A percentile compares a stretch with the other conserved stretches of the same genome.
Evolutionary conservation across 2,329 filamentous ascomycete genomes (phyloP).

Genomic region (Macrophomina pseudophaseolina): DNA sequence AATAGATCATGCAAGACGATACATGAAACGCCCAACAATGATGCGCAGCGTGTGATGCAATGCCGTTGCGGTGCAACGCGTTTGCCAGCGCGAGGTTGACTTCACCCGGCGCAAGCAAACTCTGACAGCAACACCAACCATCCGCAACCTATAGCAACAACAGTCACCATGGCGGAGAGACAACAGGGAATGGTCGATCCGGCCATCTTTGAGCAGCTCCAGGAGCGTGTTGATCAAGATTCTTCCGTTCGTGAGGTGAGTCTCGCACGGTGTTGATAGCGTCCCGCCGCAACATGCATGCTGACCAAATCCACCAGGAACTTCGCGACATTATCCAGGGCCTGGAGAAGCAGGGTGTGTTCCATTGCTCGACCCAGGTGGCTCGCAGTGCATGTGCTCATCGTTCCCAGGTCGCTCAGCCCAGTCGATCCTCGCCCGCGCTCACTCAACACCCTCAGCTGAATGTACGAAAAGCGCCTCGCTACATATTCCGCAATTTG

Average conservation of each 20-base stretch:
- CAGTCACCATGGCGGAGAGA: conserved; percentile 36
- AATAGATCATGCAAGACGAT: background rate
- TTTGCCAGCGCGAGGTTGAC: conserved; percentile 8
- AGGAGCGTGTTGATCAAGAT: conserved; percentile 89
- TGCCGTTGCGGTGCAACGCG: background rate
- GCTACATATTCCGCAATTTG: background rate
- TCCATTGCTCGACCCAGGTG: background rate
- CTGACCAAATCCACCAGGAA: conserved; percentile 53
- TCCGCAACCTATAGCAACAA: conserved; percentile 5
- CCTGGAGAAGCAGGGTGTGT: conserved; percentile 74
- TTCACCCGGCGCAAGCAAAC: conserved; percentile 25
- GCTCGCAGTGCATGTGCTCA: background rate
- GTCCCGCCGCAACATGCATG: background rate
- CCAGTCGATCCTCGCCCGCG: conserved; percentile 82
- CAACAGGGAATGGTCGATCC: conserved; percentile 71
- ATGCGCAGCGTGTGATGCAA: conserved; percentile 11
- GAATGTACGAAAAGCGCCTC: conserved; percentile 55
- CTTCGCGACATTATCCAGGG: conserved; percentile 80
- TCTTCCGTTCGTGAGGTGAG: conserved; percentile 74
- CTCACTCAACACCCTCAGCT: conserved; percentile 80
- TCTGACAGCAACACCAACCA: conserved; percentile 25
- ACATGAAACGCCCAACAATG: background rate
- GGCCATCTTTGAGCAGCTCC: conserved; percentile 84
- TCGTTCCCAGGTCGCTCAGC: conserved; percentile 67
- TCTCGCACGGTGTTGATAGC: background rate